phyloP scores from a whole-genome alignment of 2,329 filamentous ascomycete genomes.

The Colletotrichum godetiae region DNA sequence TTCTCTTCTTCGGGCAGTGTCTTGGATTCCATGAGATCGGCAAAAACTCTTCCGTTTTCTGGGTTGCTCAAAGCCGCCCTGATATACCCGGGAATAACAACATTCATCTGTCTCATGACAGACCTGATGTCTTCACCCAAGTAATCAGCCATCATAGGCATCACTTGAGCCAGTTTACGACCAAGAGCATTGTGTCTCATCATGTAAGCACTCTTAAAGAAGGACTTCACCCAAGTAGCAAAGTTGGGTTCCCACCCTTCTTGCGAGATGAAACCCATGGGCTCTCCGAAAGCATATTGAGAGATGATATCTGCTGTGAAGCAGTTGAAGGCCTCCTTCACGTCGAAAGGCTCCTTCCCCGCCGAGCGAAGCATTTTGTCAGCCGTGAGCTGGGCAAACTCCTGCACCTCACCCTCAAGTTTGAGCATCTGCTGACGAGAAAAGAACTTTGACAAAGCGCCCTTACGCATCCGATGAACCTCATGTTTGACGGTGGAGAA shows the following conservation, averaged over 20 bases:
- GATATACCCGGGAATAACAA: constrained; percentile 41
- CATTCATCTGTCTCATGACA: constrained; percentile 42
- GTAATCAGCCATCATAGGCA: constrained; percentile 41
- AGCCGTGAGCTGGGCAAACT: constrained; percentile 27
- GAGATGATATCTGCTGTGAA: constrained; percentile 53
- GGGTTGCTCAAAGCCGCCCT: constrained; percentile 38
- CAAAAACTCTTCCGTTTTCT: constrained; percentile 42
- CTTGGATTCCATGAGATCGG: constrained; percentile 41
- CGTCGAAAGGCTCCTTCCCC: constrained; percentile 42
- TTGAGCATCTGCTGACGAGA: constrained; percentile 40
- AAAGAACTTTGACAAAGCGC: constrained; percentile 47
- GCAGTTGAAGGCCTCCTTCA: constrained; percentile 50
- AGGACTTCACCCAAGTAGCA: constrained; percentile 47
- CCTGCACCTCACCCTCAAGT: constrained; percentile 28
- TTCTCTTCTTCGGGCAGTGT: constrained; percentile 31
- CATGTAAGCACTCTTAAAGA: constrained; percentile 46
- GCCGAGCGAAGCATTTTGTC: constrained; percentile 38
- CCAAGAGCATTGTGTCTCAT: constrained; percentile 45
- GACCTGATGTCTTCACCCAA: constrained; percentile 40
- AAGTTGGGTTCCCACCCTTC: constrained; percentile 48
- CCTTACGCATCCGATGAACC: constrained; percentile 46
- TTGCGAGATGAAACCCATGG: constrained; percentile 44
- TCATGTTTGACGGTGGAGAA: constrained; percentile 45
- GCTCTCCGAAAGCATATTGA: constrained; percentile 49
- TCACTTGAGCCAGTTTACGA: constrained; percentile 40